phyloP scores from a whole-genome alignment of 2,329 filamentous ascomycete genomes.

The Trichophyton simii region DNA sequence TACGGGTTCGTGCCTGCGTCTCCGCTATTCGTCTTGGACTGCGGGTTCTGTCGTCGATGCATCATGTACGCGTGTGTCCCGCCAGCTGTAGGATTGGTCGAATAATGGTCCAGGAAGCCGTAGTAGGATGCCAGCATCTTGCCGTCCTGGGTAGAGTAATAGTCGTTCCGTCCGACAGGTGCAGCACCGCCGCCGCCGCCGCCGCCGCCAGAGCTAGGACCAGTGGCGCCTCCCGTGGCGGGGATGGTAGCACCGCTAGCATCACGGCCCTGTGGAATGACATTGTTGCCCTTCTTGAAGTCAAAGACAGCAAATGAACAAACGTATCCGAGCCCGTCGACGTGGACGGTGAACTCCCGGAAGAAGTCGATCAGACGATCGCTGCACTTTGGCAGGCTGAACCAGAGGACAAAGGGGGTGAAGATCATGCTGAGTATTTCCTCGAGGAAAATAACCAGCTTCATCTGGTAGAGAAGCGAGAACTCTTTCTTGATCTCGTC shows the following conservation, averaged over 20 bases:
- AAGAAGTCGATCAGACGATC: conserved; percentile 97
- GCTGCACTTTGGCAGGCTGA: conserved; percentile 73
- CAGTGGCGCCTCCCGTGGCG: conserved; percentile 20
- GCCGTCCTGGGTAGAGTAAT: conserved; percentile 87
- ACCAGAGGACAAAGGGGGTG: conserved; percentile 77
- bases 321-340: conserved; percentile 89
- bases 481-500: conserved; percentile 90
- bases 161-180: conserved; percentile 58
- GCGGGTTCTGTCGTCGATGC: conserved; percentile 43
- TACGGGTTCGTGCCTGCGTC: not conserved
- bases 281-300: conserved; percentile 69
- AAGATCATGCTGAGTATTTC: conserved; percentile 87
- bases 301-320: conserved; percentile 97
- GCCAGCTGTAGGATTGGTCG: conserved; percentile 57
- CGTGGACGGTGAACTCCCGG: conserved; percentile 91
- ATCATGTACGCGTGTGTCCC: conserved; percentile 50
- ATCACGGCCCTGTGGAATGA: conserved; percentile 30
- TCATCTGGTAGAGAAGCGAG: conserved; percentile 78
- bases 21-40: conserved; percentile 26
- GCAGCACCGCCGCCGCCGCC: conserved; percentile 5
- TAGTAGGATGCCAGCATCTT: conserved; percentile 98
- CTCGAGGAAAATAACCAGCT: conserved; percentile 80
- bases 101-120: conserved; percentile 87
- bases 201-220: too few relatives aligned
- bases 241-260: conserved; percentile 6